Conservation (phyloP, 2,329 filamentous ascomycete genomes). For the Metarhizium robertsii region DNA sequence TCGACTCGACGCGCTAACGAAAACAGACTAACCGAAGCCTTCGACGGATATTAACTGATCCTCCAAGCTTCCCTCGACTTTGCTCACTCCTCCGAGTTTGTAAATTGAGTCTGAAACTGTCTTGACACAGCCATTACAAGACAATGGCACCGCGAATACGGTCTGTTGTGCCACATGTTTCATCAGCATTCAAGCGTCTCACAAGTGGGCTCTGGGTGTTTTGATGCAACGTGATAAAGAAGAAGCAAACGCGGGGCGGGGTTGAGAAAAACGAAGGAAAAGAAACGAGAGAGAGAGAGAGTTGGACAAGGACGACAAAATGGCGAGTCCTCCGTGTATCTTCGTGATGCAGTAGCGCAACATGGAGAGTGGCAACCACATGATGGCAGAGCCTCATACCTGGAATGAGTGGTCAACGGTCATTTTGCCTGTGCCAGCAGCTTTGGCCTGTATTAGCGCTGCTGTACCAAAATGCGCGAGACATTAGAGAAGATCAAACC, state of each 20-base stretch:
- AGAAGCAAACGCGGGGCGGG: too few species aligned
- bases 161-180: constrained; percentile 49
- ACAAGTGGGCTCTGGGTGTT: constrained; percentile 5
- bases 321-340: neutral
- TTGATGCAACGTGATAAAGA: constrained; percentile 5
- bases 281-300: neutral
- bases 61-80: constrained; percentile 72
- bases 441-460: neutral
- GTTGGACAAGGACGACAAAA: neutral
- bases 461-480: constrained; percentile 1
- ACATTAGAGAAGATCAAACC: neutral
- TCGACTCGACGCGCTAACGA: neutral
- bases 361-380: neutral
- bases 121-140: constrained; percentile 81
- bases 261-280: neutral
- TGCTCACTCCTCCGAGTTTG: constrained; percentile 69
- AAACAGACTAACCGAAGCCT: constrained; percentile 55
- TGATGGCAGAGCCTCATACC: constrained; percentile 20
- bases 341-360: constrained; percentile 6
- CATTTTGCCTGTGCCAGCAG: constrained; percentile 24
- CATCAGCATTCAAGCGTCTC: constrained; percentile 18
- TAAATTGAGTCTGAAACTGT: constrained; percentile 72
- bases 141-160: constrained; percentile 89
- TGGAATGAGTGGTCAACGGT: constrained; percentile 35
- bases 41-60: constrained; percentile 78